Evolutionary conservation across 331 rosid species (phyloP).

Genomic region (Ulmus americana): DNA sequence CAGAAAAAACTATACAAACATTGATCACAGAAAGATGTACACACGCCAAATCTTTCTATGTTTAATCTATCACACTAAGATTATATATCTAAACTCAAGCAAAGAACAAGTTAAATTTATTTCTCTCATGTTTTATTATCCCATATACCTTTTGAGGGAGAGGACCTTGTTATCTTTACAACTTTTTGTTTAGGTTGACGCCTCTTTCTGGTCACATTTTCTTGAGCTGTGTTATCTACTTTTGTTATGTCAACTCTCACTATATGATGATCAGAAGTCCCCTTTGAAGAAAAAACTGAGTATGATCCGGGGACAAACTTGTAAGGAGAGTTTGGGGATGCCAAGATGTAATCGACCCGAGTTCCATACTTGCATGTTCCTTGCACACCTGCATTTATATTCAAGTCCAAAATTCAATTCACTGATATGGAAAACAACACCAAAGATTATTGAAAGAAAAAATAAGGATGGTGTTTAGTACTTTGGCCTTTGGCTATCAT

Average conservation of each 20-base stretch:
- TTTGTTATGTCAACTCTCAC: constrained; percentile 73
- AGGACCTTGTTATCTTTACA: constrained; percentile 40
- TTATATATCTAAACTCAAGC: neutral
- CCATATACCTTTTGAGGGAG: constrained; percentile 46
- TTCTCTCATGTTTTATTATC: constrained; percentile 28
- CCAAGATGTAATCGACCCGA: constrained; percentile 74
- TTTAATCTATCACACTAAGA: constrained; percentile 13
- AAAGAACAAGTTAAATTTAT: neutral
- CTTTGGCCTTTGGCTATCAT: constrained; percentile 99
- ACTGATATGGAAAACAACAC: neutral
- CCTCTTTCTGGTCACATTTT: constrained; percentile 27
- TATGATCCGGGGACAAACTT: constrained; percentile 82
- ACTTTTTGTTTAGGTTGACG: constrained; percentile 40
- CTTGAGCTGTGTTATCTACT: constrained; percentile 24
- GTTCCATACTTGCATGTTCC: constrained; percentile 97
- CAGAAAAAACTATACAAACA: neutral
- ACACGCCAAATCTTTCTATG: neutral
- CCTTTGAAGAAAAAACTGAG: constrained; percentile 79
- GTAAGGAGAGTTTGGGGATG: constrained; percentile 57
- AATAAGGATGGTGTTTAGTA: constrained; percentile 20
- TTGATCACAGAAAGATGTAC: neutral
- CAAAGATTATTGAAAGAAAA: neutral
- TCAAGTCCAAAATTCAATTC: neutral
- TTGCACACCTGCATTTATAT: constrained; percentile 63
- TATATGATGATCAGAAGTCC: constrained; percentile 96